Base-by-base conservation (phyloP, 805 yeast genomes). In the Metschnikowia peoriensis region DNA sequence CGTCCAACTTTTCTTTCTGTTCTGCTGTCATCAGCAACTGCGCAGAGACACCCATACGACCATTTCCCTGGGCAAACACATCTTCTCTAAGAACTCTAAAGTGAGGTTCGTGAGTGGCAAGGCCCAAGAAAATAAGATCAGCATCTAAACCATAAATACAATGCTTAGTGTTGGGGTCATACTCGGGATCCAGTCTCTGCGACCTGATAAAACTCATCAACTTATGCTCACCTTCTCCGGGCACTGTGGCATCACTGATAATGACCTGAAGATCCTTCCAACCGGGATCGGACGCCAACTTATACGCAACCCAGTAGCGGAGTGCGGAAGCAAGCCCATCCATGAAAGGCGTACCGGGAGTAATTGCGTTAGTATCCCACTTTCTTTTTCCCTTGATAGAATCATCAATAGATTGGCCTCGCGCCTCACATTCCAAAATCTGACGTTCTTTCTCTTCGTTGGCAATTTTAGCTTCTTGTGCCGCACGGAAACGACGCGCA, bases 321-420 rank as follows among this genome's bases (percentile, higher is more conserved):
- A 94, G 74, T 5, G 94, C 86, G 34, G 75, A 75, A 0, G 98
- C 97, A 55, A 94, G 74, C 48, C 84, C 85, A 64, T 88, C 93
- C 99, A 94, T 94, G 61, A 94, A 94, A 28, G 97, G 97, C 0
- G 99, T 94, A 53, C 99, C 99, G 4, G 99, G 99, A 1, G 99
- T 94, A 63, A 94, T 94, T 10, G 96, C 93, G 64, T 94, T 94
- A 22, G 96, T 84, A 73, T 94, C 99, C 96, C 97, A 93, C 7
- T 87, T 80, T 65, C 84, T 85, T 62, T 88, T 86, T 34, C 81
- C 81, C 66, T 84, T 84, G 28, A 89, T 76, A 1, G 91, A 80
- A 11, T 82, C 86, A 61, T 92, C 97, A 47, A 92, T 86, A 34
- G 77, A 59, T 63, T 88, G 88, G 48, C 97, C 93, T 49, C 86